Evolutionary conservation across 805 yeast genomes (phyloP).

Genomic region (Cyberlindnera lachancei): DNA sequence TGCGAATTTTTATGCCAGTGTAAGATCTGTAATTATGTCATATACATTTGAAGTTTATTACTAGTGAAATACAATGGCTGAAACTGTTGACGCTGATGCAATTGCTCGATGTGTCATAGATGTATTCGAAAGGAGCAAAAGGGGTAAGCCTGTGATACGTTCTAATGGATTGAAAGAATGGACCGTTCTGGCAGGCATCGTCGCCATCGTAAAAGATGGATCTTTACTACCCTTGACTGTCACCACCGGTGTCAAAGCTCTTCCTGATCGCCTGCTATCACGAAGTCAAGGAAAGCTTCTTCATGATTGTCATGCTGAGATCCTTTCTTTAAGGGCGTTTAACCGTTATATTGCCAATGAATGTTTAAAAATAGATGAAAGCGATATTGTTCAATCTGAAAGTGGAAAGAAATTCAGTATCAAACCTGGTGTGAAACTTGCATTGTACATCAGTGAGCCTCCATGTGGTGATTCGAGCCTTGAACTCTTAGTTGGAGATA

Average conservation of each 20-base stretch:
- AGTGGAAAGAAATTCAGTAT: slow-evolving; percentile 22
- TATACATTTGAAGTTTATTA: too few relatives aligned
- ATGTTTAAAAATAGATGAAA: slow-evolving; percentile 8
- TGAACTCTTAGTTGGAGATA: slow-evolving; percentile 30
- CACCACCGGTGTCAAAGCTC: slow-evolving; percentile 79
- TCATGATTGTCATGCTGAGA: slow-evolving; percentile 91
- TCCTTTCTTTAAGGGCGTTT: slow-evolving; percentile 63
- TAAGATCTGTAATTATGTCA: too few relatives aligned
- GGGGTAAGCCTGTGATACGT: slow-evolving; percentile 53
- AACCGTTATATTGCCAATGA: slow-evolving; percentile 31
- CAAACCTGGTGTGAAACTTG: slow-evolving; percentile 36
- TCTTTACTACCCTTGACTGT: slow-evolving; percentile 22
- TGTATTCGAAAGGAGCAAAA: slow-evolving; percentile 9
- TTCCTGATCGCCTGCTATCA: slow-evolving; percentile 45
- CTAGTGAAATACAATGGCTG: too few relatives aligned
- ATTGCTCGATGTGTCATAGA: slow-evolving; percentile 5
- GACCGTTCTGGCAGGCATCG: slow-evolving; percentile 77
- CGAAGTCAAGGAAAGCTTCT: slow-evolving; percentile 51
- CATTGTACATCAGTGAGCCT: slow-evolving; percentile 60
- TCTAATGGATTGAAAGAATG: slow-evolving; percentile 70
- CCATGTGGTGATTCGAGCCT: slow-evolving; percentile 93
- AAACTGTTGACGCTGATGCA: slow-evolving; percentile 3
- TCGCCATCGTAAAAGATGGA: slow-evolving; percentile 27
- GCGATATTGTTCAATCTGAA: slow-evolving; percentile 7
- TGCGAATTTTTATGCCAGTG: too few relatives aligned